Evolutionary conservation across 2,329 filamentous ascomycete species (phyloP).

Genomic region (Exserohilum turcica): DNA sequence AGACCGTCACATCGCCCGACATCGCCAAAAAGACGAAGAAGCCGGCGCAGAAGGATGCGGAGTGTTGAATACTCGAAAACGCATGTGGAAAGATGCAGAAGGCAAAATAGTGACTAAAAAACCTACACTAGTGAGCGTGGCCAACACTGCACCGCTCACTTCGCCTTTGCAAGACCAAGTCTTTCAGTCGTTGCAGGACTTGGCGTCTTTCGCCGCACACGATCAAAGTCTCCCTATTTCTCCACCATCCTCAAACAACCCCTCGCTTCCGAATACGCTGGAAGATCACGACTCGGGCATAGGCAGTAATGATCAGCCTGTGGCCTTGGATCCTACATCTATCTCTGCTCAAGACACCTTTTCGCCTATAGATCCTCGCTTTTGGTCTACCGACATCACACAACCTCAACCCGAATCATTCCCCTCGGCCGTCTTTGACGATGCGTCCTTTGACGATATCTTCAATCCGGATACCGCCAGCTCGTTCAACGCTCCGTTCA

Average conservation of each 20-base stretch:
- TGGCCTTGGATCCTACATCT: slow-evolving; percentile 24
- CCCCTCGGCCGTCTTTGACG: slow-evolving; percentile 28
- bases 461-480: slow-evolving; percentile 67
- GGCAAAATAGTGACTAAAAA: slow-evolving; percentile 59
- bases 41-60: slow-evolving; percentile 59
- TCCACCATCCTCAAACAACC: slow-evolving; percentile 41
- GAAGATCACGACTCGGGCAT: slow-evolving; percentile 40
- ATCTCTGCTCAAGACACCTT: slow-evolving; percentile 26
- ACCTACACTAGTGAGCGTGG: slow-evolving; percentile 29
- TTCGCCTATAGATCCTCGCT: slow-evolving; percentile 36
- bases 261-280: slow-evolving; percentile 32
- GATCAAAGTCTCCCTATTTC: slow-evolving; percentile 40
- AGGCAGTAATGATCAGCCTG: slow-evolving; percentile 24
- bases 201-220: slow-evolving; percentile 26
- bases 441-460: slow-evolving; percentile 57
- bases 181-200: slow-evolving; percentile 28
- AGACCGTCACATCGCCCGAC: slow-evolving; percentile 64
- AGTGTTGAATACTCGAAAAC: slow-evolving; percentile 57
- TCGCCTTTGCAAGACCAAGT: slow-evolving; percentile 12
- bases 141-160: slow-evolving; percentile 10
- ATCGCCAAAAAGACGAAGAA: slow-evolving; percentile 61
- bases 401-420: slow-evolving; percentile 37
- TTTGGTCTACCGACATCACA: slow-evolving; percentile 41
- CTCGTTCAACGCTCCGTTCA: slow-evolving; percentile 69
- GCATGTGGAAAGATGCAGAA: slow-evolving; percentile 61